phyloP scores from a whole-genome alignment of 2,329 filamentous ascomycete genomes.

The Lachnellula arida region DNA sequence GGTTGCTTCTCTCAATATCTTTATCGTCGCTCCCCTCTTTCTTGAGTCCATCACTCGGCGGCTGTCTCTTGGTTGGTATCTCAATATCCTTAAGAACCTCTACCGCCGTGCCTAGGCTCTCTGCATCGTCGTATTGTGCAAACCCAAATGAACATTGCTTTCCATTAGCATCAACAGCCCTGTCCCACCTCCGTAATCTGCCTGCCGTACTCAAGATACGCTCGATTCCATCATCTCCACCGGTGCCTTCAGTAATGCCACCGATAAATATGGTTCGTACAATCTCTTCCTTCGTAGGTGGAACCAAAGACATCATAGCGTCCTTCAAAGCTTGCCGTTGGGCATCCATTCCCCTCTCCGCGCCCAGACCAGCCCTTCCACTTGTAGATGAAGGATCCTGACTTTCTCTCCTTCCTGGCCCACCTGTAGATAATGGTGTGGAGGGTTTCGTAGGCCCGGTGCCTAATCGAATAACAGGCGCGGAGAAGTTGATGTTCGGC shows the following conservation, averaged over 20 bases:
- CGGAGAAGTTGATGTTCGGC: slow-evolving; percentile 97
- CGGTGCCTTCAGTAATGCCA: slow-evolving; percentile 73
- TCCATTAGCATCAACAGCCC: slow-evolving; percentile 67
- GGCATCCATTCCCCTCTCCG: slow-evolving; percentile 53
- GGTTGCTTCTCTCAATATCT: slow-evolving; percentile 57
- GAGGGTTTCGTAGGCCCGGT: slow-evolving; percentile 65
- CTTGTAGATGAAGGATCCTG: slow-evolving; percentile 35
- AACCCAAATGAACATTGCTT: slow-evolving; percentile 89
- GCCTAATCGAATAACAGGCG: slow-evolving; percentile 89
- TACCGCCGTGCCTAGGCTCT: slow-evolving; percentile 79
- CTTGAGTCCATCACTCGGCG: slow-evolving; percentile 40
- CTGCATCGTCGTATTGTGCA: slow-evolving; percentile 88
- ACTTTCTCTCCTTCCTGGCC: slow-evolving; percentile 43
- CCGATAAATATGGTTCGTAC: slow-evolving; percentile 86
- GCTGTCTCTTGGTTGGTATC: slow-evolving; percentile 74
- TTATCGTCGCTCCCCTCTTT: slow-evolving; percentile 40
- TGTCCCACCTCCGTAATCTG: slow-evolving; percentile 78
- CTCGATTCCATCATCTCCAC: slow-evolving; percentile 75
- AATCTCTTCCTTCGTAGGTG: slow-evolving; percentile 85
- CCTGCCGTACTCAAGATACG: slow-evolving; percentile 73
- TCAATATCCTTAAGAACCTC: slow-evolving; percentile 79
- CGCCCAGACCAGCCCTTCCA: slow-evolving; percentile 35
- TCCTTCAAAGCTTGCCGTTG: slow-evolving; percentile 64
- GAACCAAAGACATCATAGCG: slow-evolving; percentile 65
- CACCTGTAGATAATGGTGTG: slow-evolving; percentile 33